phyloP scores from a whole-genome alignment of 306 rosid species.

The Rosa lucieae region DNA sequence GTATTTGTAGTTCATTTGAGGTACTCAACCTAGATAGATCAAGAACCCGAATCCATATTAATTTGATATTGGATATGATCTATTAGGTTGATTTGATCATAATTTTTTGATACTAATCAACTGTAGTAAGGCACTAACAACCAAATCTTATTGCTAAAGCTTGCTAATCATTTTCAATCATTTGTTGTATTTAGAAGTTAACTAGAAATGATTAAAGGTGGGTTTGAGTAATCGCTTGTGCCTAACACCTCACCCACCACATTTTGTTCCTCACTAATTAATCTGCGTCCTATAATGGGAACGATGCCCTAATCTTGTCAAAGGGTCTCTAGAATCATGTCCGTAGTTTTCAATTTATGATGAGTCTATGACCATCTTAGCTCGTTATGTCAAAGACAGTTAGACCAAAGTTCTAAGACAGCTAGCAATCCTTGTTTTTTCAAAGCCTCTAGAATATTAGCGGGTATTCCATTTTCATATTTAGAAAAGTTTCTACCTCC shows the following conservation, averaged over 20 bases:
- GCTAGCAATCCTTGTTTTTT: slow-evolving; percentile 5
- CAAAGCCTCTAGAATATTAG: background rate
- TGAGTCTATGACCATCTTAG: background rate
- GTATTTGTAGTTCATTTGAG: background rate
- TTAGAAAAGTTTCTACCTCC: background rate
- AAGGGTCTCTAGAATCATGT: background rate
- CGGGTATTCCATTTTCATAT: background rate
- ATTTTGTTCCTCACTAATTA: slow-evolving; percentile 13
- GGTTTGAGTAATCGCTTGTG: slow-evolving; percentile 31
- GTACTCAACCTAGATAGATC: background rate
- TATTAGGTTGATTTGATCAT: slow-evolving; percentile 13
- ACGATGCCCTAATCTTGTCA: slow-evolving; percentile 23
- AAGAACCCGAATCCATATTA: background rate
- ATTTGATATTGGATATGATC: background rate
- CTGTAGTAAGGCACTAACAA: slow-evolving; percentile 20
- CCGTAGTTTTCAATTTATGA: background rate
- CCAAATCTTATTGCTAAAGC: slow-evolving; percentile 38
- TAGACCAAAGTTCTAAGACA: slow-evolving; percentile 5
- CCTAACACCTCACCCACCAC: slow-evolving; percentile 44
- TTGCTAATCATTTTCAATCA: slow-evolving; percentile 54
- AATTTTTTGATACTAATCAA: slow-evolving; percentile 10
- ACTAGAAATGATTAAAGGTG: slow-evolving; percentile 28
- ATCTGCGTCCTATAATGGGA: background rate
- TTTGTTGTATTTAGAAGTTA: slow-evolving; percentile 33
- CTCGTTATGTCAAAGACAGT: background rate